Conservation (phyloP, 1,284 basidiomycete species). For the Violaceomyces palustris region DNA sequence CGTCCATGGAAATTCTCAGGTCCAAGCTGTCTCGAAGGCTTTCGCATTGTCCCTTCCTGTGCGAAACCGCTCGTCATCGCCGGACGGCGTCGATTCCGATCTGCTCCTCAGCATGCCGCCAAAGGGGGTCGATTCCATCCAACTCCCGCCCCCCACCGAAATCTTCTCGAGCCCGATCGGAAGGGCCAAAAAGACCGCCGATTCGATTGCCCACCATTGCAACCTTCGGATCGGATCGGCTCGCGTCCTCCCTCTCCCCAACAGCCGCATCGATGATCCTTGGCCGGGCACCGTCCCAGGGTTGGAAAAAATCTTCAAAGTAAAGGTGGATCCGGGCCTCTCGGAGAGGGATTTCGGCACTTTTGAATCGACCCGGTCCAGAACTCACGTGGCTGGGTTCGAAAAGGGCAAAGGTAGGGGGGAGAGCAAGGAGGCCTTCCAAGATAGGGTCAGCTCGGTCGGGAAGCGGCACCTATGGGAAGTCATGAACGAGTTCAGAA, state of each 20-base stretch:
- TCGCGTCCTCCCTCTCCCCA: too few relatives aligned
- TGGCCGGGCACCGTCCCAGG: too few relatives aligned
- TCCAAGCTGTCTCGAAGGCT: constrained; percentile 20
- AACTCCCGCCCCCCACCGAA: constrained; percentile 25
- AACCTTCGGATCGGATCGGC: too few relatives aligned
- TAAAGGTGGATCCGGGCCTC: constrained; percentile 8
- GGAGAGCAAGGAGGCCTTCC: constrained; percentile 12
- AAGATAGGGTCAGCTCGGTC: constrained; percentile 5
- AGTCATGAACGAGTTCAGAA: too few relatives aligned
- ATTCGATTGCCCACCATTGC: constrained; percentile 15
- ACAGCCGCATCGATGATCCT: too few relatives aligned
- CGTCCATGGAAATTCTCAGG: constrained; percentile 32
- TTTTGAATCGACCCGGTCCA: constrained; percentile 30
- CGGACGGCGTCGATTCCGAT: not conserved
- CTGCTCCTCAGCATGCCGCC: too few relatives aligned
- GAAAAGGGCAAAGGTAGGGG: constrained; percentile 13
- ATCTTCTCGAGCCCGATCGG: constrained; percentile 40
- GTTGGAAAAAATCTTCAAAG: too few relatives aligned
- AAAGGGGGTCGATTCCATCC: not conserved
- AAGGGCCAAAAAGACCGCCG: constrained; percentile 32
- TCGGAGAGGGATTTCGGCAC: constrained; percentile 34
- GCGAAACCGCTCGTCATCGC: too few relatives aligned
- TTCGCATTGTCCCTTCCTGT: too few relatives aligned
- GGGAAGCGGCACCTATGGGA: too few relatives aligned
- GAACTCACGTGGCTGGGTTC: constrained; percentile 22